Evolutionary conservation across 495 filamentous ascomycete genomes (phyloP).

Genomic region (Chaetomium cochliodes): DNA sequence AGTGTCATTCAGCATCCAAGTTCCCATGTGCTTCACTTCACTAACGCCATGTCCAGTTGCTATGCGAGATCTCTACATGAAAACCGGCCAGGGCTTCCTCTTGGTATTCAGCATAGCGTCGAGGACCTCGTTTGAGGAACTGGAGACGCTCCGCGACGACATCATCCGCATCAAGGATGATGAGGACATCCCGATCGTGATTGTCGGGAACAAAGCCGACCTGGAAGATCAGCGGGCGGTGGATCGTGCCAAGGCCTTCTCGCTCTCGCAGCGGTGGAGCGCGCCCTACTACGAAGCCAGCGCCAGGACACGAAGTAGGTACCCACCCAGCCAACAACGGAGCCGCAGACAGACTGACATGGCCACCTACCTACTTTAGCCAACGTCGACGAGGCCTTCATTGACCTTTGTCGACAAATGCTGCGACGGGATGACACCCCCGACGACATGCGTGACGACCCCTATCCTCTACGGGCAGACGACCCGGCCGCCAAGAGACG

Average conservation of each 20-base stretch:
- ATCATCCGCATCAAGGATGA: slow-evolving; percentile 98
- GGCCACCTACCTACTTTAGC: slow-evolving; percentile 37
- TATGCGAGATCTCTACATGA: slow-evolving; percentile 93
- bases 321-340: neutral
- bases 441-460: slow-evolving; percentile 45
- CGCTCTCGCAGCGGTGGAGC: slow-evolving; percentile 84
- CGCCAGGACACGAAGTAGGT: slow-evolving; percentile 65
- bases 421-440: slow-evolving; percentile 65
- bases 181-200: slow-evolving; percentile 85
- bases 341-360: neutral
- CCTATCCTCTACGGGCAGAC: slow-evolving; percentile 36
- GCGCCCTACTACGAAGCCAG: slow-evolving; percentile 95
- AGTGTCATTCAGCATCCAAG: slow-evolving; percentile 37
- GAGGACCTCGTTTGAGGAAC: slow-evolving; percentile 77
- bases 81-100: slow-evolving; percentile 92
- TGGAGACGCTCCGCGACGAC: slow-evolving; percentile 86
- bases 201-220: slow-evolving; percentile 97
- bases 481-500: slow-evolving; percentile 25
- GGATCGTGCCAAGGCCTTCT: slow-evolving; percentile 76
- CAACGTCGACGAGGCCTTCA: slow-evolving; percentile 94
- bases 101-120: slow-evolving; percentile 97
- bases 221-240: slow-evolving; percentile 89
- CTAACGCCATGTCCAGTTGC: slow-evolving; percentile 38
- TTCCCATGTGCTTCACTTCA: neutral
- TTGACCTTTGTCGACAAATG: slow-evolving; percentile 91